Base-by-base conservation (phyloP, 805 yeast species). In the Kurtzmaniella fragi region DNA sequence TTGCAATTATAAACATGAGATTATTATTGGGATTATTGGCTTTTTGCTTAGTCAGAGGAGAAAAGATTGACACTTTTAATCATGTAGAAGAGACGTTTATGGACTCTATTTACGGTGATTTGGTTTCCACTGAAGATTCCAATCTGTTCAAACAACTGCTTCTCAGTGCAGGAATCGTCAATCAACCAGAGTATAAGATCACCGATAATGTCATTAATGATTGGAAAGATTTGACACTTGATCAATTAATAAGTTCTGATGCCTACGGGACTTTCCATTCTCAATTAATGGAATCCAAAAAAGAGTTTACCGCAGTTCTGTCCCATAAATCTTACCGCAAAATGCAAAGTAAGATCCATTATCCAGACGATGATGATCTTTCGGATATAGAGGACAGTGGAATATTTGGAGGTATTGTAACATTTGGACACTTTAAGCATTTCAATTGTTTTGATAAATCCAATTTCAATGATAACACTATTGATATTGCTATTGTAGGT, bases 381-480 rank as follows among this genome's bases (percentile, higher is more conserved):
- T 42, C 52, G 2, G 71, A 66, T 35, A 46, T 59, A 12, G 46
- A 42, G 20, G 47, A 44, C 4, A 30, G 17, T 8, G 49, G 44
- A 20, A 38, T 60, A 38, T 74, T 73, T 47, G 76, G 79, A 2
- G 82, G 82, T 3, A 69, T 77, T 28, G 61, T 73, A 15, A 71
- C 82, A 1, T 78, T 73, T 59, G 84, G 75, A 1, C 78, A 75
- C 41, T 57, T 71, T 34, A 62, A 70, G 8, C 57, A 61, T 33
- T 63, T 66, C 42, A 61, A 73, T 44, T 78, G 83, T 50, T 77
- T 71, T 50, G 62, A 70, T 39, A 20, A 20, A 20, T 65, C 67
- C 46, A 27, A 43, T 17, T 27, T 31, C 10, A 17, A 52, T 45
- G 33, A 52, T 42, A 35, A 48, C 46, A 35, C 46, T 40, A 11